A percentile compares a stretch with the other conserved stretches of the same genome.
These are phyloP conservation scores for Monosporascus sp. DNA, from an alignment of 2,329 filamentous ascomycete species.

Conservation along the genomic window DNA sequence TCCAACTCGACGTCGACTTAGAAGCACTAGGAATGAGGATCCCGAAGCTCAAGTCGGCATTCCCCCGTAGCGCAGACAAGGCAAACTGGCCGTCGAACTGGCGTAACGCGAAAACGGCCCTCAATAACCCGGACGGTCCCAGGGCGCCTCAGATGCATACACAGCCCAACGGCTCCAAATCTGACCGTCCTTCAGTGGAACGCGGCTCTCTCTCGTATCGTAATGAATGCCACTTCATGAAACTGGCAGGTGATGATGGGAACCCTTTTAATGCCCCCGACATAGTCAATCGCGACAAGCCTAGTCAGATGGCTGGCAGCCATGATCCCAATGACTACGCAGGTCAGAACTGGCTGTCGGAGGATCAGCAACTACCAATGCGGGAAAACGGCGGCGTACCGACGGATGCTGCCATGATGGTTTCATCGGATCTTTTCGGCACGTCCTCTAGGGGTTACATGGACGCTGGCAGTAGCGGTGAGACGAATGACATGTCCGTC, in stretches of 20 bases:
- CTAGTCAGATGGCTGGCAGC: conserved; percentile 8
- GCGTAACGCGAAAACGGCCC: too few species aligned
- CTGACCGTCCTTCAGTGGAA: not conserved
- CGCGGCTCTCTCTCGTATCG: conserved; percentile 38
- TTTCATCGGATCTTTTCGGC: not conserved
- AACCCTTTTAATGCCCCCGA: conserved; percentile 34
- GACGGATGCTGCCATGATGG: not conserved
- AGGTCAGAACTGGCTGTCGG: conserved; percentile 29
- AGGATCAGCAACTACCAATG: conserved; percentile 33
- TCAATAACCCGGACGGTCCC: not conserved
- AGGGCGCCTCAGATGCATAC: conserved; percentile 2
- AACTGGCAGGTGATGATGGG: conserved; percentile 32
- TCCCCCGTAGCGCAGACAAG: conserved; percentile 46
- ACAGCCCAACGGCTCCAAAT: conserved; percentile 1
- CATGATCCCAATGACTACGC: conserved; percentile 6
- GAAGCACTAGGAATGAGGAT: conserved; percentile 64
- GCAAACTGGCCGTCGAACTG: conserved; percentile 33
- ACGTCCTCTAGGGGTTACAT: not conserved
- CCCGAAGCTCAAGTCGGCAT: conserved; percentile 49
- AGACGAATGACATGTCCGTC: conserved; percentile 40
- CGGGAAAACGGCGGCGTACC: conserved; percentile 14
- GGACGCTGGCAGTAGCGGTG: conserved; percentile 33
- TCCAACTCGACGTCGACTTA: conserved; percentile 88
- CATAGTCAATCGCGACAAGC: conserved; percentile 30
- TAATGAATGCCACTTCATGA: conserved; percentile 40